Evolutionary conservation across 1,284 basidiomycete genomes (phyloP), one percentile per base, ranked within the genome.

Genomic region (Ceratobasidium sp.): DNA sequence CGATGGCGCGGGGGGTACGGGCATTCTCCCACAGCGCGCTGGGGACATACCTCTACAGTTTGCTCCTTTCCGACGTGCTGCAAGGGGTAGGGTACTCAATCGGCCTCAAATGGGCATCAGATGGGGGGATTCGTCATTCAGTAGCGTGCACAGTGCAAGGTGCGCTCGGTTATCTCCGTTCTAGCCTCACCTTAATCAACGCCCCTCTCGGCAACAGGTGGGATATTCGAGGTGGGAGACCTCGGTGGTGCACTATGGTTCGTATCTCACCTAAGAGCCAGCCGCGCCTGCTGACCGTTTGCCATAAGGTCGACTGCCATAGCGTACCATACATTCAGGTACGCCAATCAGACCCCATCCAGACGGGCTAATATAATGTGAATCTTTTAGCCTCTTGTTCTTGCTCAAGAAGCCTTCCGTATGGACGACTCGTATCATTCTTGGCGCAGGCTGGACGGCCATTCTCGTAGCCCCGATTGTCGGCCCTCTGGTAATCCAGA

Each of bases 11-110:
- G 2, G 65, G 65, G 8, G 34, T 69, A 8, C 65, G 37, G 13
- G 54, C 65, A 39, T 69, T 69, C 22, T 24, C 53, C 9, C 65
- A 51, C 27, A 69, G 65, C 24, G 65, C 65, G 16, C 43, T 69
- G 37, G 65, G 65, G 9, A 51, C 24, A 24, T 69, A 41, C 34
- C 51, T 69, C 5, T 39, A 41, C 37, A 54, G 65, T 31, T 39
- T 69, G 22, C 53, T 69, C 34, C 31, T 56, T 2, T 69, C 27
- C 1, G 65, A 69, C 39, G 4, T 69, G 14, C 6, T 69, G 1
- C 65, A 69, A 69, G 65, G 51, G n/a, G 49, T 51, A 16, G 65
- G 51, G 16, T 69, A 56, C 19, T 34, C 53, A 19, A 56, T 69
- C 19, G 56, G 56, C 53, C 43, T 56, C 19, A 69, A 56, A 46